These are phyloP conservation scores for Ustilago hordei DNA, from an alignment of 1,284 basidiomycete genomes.

Conservation along the genomic window DNA sequence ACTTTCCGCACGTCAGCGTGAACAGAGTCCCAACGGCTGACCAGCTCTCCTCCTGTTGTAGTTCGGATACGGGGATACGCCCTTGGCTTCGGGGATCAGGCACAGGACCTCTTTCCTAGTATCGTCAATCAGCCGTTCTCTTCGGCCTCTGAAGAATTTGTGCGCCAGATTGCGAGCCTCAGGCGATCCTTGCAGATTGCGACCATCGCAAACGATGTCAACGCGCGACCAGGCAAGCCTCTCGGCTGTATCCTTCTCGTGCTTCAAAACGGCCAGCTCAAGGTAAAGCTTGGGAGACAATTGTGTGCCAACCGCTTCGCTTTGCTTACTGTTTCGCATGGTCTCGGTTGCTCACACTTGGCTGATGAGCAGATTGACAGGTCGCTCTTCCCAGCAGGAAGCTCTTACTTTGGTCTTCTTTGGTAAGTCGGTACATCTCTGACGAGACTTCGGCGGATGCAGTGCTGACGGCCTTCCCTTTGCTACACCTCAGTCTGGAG, in stretches of 20 bases:
- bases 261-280: constrained; percentile 19
- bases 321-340: background rate
- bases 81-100: constrained; percentile 5
- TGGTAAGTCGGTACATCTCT: constrained; percentile 7
- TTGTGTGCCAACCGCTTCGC: background rate
- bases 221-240: background rate
- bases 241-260: constrained; percentile 18
- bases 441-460: background rate
- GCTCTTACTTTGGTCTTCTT: constrained; percentile 22
- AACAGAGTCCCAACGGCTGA: background rate
- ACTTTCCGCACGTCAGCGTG: too few species aligned
- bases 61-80: constrained; percentile 24
- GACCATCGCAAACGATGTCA: background rate
- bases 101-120: background rate
- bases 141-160: constrained; percentile 4
- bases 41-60: background rate
- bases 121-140: constrained; percentile 8
- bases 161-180: constrained; percentile 11
- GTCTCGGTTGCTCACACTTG: background rate
- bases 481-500: constrained; percentile 4
- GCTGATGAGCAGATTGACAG: constrained; percentile 17
- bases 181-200: constrained; percentile 12
- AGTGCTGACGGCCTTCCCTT: background rate
- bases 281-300: constrained; percentile 2
- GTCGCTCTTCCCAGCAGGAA: constrained; percentile 7